A percentile compares a stretch with the other conserved stretches of the same genome.
Conservation (phyloP, 768 basidiomycete species). For the Suillus subalutaceus region DNA sequence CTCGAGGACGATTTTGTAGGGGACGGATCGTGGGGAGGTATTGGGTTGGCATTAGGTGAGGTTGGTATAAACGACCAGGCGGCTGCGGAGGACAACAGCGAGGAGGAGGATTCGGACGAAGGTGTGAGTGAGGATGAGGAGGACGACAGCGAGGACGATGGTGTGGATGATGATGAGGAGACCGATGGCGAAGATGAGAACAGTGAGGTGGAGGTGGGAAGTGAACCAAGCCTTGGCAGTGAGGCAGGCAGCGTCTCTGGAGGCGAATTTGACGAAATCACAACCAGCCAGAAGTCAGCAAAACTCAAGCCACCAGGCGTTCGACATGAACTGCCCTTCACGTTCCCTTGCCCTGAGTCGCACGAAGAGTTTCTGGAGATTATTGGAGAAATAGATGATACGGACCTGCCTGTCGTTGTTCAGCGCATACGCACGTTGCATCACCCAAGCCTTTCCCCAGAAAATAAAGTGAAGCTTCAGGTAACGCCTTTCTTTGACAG, state of each 20-base stretch:
- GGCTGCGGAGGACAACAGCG: conserved; percentile 31
- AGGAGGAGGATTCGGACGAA: conserved; percentile 33
- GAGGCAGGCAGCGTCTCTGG: conserved; percentile 35
- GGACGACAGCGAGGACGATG: conserved; percentile 18
- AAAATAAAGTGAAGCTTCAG: conserved; percentile 92
- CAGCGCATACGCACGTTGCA: conserved; percentile 90
- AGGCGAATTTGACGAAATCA: conserved; percentile 49
- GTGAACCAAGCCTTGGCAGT: conserved; percentile 18
- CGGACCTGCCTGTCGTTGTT: conserved; percentile 77
- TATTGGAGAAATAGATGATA: conserved; percentile 67
- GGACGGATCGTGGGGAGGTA: conserved; percentile 39
- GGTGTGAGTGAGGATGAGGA: conserved; percentile 25
- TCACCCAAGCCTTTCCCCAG: conserved; percentile 89
- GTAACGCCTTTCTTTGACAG: conserved; percentile 42
- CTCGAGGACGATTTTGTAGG: conserved; percentile 82
- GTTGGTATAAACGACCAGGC: conserved; percentile 44
- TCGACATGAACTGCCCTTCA: conserved; percentile 82
- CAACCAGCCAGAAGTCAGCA: conserved; percentile 33
- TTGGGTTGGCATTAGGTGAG: conserved; percentile 38
- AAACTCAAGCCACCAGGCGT: conserved; percentile 33
- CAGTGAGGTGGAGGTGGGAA: conserved; percentile 42
- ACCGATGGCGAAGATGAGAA: conserved; percentile 38
- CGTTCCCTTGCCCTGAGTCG: conserved; percentile 83
- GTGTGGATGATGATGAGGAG: conserved; percentile 35
- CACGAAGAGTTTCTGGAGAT: conserved; percentile 93